Base-by-base conservation (phyloP, 2,329 filamentous ascomycete genomes). In the Claviceps pusilla region DNA sequence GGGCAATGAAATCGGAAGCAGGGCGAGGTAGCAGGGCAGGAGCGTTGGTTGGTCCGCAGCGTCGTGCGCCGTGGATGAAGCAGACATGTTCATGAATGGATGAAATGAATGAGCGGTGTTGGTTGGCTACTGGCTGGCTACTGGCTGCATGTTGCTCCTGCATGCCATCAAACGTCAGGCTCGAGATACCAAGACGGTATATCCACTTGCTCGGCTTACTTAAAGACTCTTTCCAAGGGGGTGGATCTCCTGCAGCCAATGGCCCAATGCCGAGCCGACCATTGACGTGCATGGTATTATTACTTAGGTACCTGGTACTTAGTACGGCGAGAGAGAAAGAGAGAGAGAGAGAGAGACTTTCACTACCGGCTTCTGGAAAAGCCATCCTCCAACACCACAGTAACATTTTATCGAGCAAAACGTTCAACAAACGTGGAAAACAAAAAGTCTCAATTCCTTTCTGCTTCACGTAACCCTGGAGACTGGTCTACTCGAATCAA, bases 261-360 rank as follows among this genome's bases (percentile, higher is more conserved):
- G 62, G 35, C 62, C 66, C 68, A 68, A 60, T 58, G 62, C 60
- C 61, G 62, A 55, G 37, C 47, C 42, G 54, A 14, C 48, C 61
- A 62, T 67, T 57, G 54, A 68, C 62, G 62, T 63, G 64, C 65
- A 64, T 59, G 59, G 59, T 66, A 29, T 47, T 29, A 47, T 41
- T 45, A 28, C 41, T 24, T 24, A 24, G 24, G 24, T 24, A 24
- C 24, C 3, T 24, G 3, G 24, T 19, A 19, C 33, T 35, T 35
- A 4, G 6, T 35, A 35, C 33, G 19, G 19, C 19, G 19, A 35
- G 33, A 35, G 33, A 24, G 16, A 2, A 3, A 24, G 24, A 24
- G 24, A 24, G 24, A 24, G 24, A 24, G 3, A 45, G 9, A 62
- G 59, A 66, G 65, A 66, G 66, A 63, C 65, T 64, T 65, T 58